These are phyloP conservation scores for Fomitopsis pulvina DNA, from an alignment of 768 basidiomycete species.

Conservation along the genomic window DNA sequence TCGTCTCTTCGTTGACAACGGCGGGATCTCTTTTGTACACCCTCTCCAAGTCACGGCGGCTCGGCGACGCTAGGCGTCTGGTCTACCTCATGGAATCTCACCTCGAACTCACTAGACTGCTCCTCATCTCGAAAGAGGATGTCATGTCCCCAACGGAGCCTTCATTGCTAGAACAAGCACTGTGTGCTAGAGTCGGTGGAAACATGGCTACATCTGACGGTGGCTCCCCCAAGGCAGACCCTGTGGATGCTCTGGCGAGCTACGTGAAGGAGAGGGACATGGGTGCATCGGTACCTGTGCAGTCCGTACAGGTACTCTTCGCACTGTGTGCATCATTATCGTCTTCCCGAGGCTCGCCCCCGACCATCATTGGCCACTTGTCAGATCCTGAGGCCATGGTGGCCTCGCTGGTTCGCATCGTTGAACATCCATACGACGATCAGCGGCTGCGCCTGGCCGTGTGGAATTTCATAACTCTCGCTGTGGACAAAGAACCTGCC, in stretches of 20 bases:
- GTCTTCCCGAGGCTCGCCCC: slow-evolving; percentile 49
- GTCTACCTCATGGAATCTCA: slow-evolving; percentile 65
- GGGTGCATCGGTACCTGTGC: slow-evolving; percentile 53
- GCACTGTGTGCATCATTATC: slow-evolving; percentile 64
- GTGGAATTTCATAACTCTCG: slow-evolving; percentile 79
- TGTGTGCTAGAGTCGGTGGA: slow-evolving; percentile 57
- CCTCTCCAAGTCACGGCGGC: slow-evolving; percentile 57
- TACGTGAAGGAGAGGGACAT: slow-evolving; percentile 63
- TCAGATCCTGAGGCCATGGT: slow-evolving; percentile 71
- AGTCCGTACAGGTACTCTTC: slow-evolving; percentile 62
- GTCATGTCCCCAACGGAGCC: slow-evolving; percentile 17
- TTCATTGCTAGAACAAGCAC: slow-evolving; percentile 69
- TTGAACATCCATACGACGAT: slow-evolving; percentile 78
- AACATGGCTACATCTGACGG: slow-evolving; percentile 39
- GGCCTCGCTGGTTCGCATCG: slow-evolving; percentile 58
- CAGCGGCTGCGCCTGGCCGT: slow-evolving; percentile 62
- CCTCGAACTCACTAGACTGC: slow-evolving; percentile 51
- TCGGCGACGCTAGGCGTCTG: slow-evolving; percentile 62
- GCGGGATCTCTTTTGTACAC: slow-evolving; percentile 52
- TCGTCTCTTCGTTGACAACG: slow-evolving; percentile 63
- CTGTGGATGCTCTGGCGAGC: slow-evolving; percentile 66
- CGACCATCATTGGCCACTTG: slow-evolving; percentile 74
- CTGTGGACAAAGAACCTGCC: slow-evolving; percentile 83
- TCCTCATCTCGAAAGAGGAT: slow-evolving; percentile 60
- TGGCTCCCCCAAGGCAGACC: slow-evolving; percentile 48